Conservation (phyloP, 371 early-diverging fungal genomes). For the Mortierella sp. region DNA sequence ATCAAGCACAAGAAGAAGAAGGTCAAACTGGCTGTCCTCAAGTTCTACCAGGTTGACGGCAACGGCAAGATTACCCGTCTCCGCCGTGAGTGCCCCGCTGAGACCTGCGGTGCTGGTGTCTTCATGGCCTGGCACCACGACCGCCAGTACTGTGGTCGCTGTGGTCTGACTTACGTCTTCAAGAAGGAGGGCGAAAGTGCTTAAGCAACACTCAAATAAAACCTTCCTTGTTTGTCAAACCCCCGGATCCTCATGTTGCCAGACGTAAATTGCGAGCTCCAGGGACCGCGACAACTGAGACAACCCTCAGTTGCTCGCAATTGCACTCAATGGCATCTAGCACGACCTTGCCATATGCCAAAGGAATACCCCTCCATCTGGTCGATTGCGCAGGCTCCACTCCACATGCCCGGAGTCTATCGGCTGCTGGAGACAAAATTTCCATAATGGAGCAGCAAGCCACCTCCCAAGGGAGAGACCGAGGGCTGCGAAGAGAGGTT, state of each 20-base stretch:
- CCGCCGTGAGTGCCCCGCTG: slow-evolving; percentile 95
- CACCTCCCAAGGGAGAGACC: too few relatives aligned
- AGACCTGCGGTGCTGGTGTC: slow-evolving; percentile 97
- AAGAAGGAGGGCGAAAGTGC: slow-evolving; percentile 60
- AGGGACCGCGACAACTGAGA: not conserved
- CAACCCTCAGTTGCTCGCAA: not conserved
- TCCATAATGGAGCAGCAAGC: too few relatives aligned
- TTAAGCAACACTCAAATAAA: slow-evolving; percentile 35
- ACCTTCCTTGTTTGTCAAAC: not conserved
- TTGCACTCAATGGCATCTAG: not conserved
- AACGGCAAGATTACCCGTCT: slow-evolving; percentile 98
- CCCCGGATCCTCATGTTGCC: not conserved
- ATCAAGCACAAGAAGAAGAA: slow-evolving; percentile 99
- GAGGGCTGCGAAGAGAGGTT: too few relatives aligned
- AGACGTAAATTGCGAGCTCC: not conserved
- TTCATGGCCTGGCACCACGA: slow-evolving; percentile 98
- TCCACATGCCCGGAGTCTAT: too few relatives aligned
- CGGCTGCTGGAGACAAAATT: too few relatives aligned
- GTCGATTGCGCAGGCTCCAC: too few relatives aligned
- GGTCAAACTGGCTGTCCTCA: slow-evolving; percentile 97
- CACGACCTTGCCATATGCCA: too few relatives aligned
- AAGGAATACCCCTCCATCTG: too few relatives aligned
- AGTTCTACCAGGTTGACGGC: slow-evolving; percentile 98
- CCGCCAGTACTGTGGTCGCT: slow-evolving; percentile 92
- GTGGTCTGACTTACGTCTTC: slow-evolving; percentile 71